A percentile compares a stretch with the other conserved stretches of the same genome.
These are phyloP conservation scores for Phyllosticta paracitricarpa DNA, from an alignment of 2,329 filamentous ascomycete genomes.

Conservation along the genomic window DNA sequence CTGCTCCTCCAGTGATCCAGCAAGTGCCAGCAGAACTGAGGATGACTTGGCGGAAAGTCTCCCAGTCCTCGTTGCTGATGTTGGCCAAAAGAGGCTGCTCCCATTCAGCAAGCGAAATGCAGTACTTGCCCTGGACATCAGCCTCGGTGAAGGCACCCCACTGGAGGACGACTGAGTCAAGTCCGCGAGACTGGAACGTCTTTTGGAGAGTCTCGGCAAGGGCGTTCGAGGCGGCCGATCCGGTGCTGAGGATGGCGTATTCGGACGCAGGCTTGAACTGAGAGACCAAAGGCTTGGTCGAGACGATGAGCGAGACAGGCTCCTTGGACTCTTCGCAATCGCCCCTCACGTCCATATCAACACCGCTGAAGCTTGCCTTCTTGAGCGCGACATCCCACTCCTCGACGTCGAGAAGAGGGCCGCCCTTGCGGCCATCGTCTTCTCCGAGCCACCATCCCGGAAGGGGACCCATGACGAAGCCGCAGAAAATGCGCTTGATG, in stretches of 20 bases:
- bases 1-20: not conserved
- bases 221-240: not conserved
- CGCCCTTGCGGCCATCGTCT: slow-evolving; percentile 20
- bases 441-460: slow-evolving; percentile 29
- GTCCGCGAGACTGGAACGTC: not conserved
- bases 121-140: not conserved
- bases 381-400: slow-evolving; percentile 2
- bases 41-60: not conserved
- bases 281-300: not conserved
- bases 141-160: not conserved
- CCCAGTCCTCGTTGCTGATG: not conserved
- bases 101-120: not conserved
- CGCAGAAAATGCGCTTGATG: slow-evolving; percentile 4
- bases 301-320: not conserved
- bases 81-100: not conserved
- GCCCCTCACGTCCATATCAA: not conserved
- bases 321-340: not conserved
- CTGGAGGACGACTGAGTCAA: not conserved
- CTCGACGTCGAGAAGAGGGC: slow-evolving; percentile 13
- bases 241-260: not conserved
- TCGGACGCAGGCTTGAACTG: not conserved
- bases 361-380: not conserved
- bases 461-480: slow-evolving; percentile 12
- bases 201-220: not conserved
- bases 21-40: not conserved